phyloP scores from a whole-genome alignment of 208 protist genomes.

The Crithidia mellificae region DNA sequence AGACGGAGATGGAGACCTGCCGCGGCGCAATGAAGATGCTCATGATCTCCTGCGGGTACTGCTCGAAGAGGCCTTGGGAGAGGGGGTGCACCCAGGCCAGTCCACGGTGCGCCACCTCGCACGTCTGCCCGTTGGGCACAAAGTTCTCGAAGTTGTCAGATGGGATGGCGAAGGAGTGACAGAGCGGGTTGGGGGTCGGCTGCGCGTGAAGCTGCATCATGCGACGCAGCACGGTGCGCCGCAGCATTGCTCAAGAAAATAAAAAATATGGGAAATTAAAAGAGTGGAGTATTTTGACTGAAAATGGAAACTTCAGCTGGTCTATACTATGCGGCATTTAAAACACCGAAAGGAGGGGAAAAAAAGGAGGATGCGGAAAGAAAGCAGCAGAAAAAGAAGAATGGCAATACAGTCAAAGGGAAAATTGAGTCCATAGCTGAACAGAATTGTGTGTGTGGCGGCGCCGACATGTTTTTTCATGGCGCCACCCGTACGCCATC shows the following conservation, averaged over 20 bases:
- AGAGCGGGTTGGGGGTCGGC: slow-evolving; percentile 86
- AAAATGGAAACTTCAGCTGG: too few species aligned
- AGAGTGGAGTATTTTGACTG: too few species aligned
- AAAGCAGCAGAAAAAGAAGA: too few species aligned
- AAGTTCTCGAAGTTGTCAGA: slow-evolving; percentile 76
- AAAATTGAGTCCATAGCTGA: too few species aligned
- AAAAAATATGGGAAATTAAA: neutral
- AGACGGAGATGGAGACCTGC: slow-evolving; percentile 74
- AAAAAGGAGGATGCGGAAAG: too few species aligned
- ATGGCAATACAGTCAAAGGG: too few species aligned
- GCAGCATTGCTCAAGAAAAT: slow-evolving; percentile 58
- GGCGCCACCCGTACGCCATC: too few species aligned
- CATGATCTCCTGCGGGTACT: slow-evolving; percentile 82
- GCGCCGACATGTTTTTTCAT: too few species aligned
- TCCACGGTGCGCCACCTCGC: slow-evolving; percentile 84
- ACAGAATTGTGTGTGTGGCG: too few species aligned
- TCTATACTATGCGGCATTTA: too few species aligned
- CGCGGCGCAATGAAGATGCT: slow-evolving; percentile 85
- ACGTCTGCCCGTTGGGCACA: slow-evolving; percentile 75
- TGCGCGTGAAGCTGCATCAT: slow-evolving; percentile 79
- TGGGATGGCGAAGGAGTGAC: slow-evolving; percentile 75
- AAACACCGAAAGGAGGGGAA: too few species aligned
- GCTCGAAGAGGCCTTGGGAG: slow-evolving; percentile 84
- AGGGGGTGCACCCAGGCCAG: slow-evolving; percentile 87
- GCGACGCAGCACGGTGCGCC: slow-evolving; percentile 24